Evolutionary conservation across 2,329 filamentous ascomycete genomes (phyloP), one percentile per base, ranked within the genome.

Genomic region (Fusarium bulbicola): DNA sequence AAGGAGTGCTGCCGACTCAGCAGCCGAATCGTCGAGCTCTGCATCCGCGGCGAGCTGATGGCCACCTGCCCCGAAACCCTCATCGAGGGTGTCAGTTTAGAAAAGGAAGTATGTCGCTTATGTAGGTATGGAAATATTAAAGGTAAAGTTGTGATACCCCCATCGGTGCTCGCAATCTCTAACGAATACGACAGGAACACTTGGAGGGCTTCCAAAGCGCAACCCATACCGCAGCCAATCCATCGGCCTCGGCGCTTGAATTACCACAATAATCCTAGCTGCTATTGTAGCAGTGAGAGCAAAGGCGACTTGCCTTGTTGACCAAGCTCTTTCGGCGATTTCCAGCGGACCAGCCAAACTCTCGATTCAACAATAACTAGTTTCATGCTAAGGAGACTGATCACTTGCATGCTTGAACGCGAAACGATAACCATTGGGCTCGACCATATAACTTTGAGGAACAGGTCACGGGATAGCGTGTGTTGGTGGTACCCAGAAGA

Each of bases 11-110:
- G 39, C 32, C 43, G 47, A 46, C 45, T 73, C 24, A 61, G 34
- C 24, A 42, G 39, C 15, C 54, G 58, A 16, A 54, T 75, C 24
- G 43, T 58, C 42, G 36, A 64, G n/a, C 50, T 53, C 43, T 75
- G 73, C 43, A 62, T 73, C 43, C 72, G 70, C 8, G 69, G 66
- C 28, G 61, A 66, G 39, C 28, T 63, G 46, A 63, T 65, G 53
- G 37, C 26, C 6, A 47, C 32, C n/a, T 75, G 73, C 12, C 63
- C 70, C 20, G 65, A 74, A 26, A 54, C 39, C 13, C 46, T 70
- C 32, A 59, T 72, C 40, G 54, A 74, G 30, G 72, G 72, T 6
- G 66, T 74, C 28, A 61, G 50, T 26, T 53, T 42, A 10, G 47
- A 65, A 30, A 63, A 72, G 24, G 45, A 60, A 45, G 45, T 63